These are phyloP conservation scores for Clathrospora elynae DNA, from an alignment of 2,329 filamentous ascomycete species.

Conservation along the genomic window DNA sequence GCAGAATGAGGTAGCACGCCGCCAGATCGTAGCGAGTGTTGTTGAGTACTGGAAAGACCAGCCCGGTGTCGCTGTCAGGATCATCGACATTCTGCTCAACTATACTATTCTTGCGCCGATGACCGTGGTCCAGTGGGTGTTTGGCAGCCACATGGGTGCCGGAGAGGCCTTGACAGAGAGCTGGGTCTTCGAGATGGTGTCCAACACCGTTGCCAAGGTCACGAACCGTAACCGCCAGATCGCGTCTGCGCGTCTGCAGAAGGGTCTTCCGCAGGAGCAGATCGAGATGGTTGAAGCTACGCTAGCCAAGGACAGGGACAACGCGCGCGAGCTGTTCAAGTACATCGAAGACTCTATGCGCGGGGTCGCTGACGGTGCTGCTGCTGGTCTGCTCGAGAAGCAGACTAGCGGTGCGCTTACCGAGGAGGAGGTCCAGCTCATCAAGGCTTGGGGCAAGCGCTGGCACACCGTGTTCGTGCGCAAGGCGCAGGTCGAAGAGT, in stretches of 20 bases:
- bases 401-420: constrained; percentile 56
- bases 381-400: constrained; percentile 77
- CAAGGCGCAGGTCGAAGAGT: constrained; percentile 83
- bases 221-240: constrained; percentile 85
- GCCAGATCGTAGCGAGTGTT: constrained; percentile 88
- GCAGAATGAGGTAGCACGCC: constrained; percentile 71
- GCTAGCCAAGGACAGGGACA: constrained; percentile 69
- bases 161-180: constrained; percentile 72
- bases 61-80: constrained; percentile 86
- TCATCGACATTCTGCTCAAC: constrained; percentile 95
- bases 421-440: constrained; percentile 60
- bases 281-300: constrained; percentile 68
- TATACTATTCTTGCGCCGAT: constrained; percentile 90
- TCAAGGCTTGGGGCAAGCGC: constrained; percentile 79
- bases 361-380: constrained; percentile 72
- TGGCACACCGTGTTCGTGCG: constrained; percentile 87
- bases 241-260: constrained; percentile 64
- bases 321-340: constrained; percentile 79
- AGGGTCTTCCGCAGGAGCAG: constrained; percentile 62
- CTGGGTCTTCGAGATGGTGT: constrained; percentile 88
- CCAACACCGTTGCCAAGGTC: constrained; percentile 87
- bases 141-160: constrained; percentile 68
- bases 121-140: constrained; percentile 87
- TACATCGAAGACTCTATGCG: constrained; percentile 78
- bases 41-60: constrained; percentile 94